Conservation (phyloP, 148 eudicot species). For the Vaccinium macrocarpon region DNA sequence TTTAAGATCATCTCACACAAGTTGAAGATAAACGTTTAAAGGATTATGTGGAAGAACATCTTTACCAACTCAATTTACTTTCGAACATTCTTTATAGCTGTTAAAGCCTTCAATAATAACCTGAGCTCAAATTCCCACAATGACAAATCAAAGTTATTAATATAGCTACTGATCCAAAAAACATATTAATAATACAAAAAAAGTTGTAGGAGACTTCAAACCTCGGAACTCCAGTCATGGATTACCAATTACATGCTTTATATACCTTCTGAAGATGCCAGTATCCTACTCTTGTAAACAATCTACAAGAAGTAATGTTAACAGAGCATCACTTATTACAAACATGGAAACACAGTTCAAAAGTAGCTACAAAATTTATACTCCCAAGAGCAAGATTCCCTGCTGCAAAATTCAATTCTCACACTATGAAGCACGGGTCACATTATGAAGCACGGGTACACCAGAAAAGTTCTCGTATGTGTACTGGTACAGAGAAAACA, state of each 20-base stretch:
- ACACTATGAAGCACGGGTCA: neutral
- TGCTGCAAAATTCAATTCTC: neutral
- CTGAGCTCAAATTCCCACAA: constrained; percentile 33
- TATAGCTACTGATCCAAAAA: neutral
- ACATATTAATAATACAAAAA: neutral
- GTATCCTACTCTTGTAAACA: constrained; percentile 19
- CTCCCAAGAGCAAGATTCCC: too few species aligned
- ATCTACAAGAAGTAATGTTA: constrained; percentile 17
- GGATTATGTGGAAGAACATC: neutral
- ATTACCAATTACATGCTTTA: constrained; percentile 55
- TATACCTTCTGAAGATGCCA: constrained; percentile 47
- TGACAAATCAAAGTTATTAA: constrained; percentile 1
- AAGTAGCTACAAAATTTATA: neutral
- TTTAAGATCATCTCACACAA: constrained; percentile 1
- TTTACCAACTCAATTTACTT: constrained; percentile 95
- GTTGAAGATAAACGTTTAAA: neutral
- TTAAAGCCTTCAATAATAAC: constrained; percentile 95
- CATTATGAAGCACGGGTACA: too few species aligned
- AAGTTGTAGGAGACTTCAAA: neutral
- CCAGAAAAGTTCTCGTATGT: too few species aligned
- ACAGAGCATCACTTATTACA: constrained; percentile 1
- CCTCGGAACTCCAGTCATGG: neutral
- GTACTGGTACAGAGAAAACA: too few species aligned
- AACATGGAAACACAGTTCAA: neutral
- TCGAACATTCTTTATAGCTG: constrained; percentile 94